Percentiles rank a stretch among this genome's conserved stretches.
phyloP scores from a whole-genome alignment of 768 basidiomycete species.

The Boletus bicolor region DNA sequence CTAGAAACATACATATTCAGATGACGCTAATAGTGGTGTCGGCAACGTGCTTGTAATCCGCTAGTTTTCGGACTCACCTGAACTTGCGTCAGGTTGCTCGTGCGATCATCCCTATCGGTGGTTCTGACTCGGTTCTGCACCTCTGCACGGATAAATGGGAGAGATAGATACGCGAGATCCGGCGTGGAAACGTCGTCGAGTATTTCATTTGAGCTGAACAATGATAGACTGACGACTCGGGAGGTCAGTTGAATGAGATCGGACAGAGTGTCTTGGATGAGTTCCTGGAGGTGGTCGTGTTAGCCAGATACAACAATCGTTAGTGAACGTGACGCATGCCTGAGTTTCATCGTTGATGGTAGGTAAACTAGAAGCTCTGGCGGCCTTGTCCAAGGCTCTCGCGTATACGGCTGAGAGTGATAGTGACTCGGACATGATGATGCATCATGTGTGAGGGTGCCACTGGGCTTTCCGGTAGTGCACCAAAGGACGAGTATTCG shows the following conservation, averaged over 20 bases:
- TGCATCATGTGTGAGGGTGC: background rate
- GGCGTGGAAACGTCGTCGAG: constrained; percentile 79
- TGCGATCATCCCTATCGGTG: constrained; percentile 53
- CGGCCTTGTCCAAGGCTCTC: constrained; percentile 37
- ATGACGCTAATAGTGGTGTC: constrained; percentile 41
- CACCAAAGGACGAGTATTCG: constrained; percentile 1
- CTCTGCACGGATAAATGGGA: constrained; percentile 67
- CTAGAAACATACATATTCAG: constrained; percentile 44
- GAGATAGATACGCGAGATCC: constrained; percentile 71
- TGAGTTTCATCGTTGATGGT: constrained; percentile 46
- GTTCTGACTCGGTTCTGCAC: constrained; percentile 58
- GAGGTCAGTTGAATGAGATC: constrained; percentile 54
- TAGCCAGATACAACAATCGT: constrained; percentile 2
- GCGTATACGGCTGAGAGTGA: constrained; percentile 40
- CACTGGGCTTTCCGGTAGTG: background rate
- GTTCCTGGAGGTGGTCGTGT: constrained; percentile 42
- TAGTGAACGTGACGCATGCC: constrained; percentile 25
- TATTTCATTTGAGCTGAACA: constrained; percentile 83
- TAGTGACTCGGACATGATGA: constrained; percentile 18
- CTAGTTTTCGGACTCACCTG: constrained; percentile 46
- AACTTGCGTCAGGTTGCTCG: constrained; percentile 50
- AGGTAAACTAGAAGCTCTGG: constrained; percentile 38
- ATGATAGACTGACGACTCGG: constrained; percentile 55
- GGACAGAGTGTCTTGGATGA: constrained; percentile 51
- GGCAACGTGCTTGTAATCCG: background rate